Evolutionary conservation across 345 rosid species (phyloP).

Genomic region (Pelargonium nanum): DNA sequence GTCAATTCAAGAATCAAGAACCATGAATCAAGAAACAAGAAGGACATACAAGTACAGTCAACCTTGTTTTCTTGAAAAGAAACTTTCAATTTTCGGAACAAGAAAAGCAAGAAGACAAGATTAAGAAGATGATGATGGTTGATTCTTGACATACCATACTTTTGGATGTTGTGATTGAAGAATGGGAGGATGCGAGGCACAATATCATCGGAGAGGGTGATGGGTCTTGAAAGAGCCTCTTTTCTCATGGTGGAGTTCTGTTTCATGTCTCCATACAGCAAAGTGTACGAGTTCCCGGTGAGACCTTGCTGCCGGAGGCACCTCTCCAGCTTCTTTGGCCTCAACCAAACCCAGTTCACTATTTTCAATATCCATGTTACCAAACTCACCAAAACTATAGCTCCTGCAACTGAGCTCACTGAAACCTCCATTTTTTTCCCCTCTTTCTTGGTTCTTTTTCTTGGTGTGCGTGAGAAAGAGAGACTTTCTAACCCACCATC

Average conservation of each 20-base stretch:
- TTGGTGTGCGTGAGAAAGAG: too few species aligned
- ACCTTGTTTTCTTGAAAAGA: too few species aligned
- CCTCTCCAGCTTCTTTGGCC: background rate
- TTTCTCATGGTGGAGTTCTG: background rate
- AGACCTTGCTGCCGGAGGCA: conserved; percentile 1
- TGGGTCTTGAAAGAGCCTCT: background rate
- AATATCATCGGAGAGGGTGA: background rate
- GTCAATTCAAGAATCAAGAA: too few species aligned
- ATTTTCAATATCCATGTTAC: background rate
- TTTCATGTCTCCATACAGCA: background rate
- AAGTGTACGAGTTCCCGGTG: background rate
- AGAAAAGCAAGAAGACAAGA: background rate
- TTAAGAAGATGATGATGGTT: too few species aligned
- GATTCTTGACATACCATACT: background rate
- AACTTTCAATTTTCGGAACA: too few species aligned
- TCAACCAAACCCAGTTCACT: background rate
- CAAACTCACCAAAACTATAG: background rate
- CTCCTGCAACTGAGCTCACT: background rate
- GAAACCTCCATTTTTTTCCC: background rate
- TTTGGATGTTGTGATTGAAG: background rate
- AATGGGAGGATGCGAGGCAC: background rate
- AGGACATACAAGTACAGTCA: too few species aligned
- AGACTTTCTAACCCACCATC: too few species aligned
- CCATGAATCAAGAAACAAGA: too few species aligned
- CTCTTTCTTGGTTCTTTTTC: too few species aligned